Evolutionary conservation across 768 basidiomycete species (phyloP).

Genomic region (Psilocybe subaeruginosa): DNA sequence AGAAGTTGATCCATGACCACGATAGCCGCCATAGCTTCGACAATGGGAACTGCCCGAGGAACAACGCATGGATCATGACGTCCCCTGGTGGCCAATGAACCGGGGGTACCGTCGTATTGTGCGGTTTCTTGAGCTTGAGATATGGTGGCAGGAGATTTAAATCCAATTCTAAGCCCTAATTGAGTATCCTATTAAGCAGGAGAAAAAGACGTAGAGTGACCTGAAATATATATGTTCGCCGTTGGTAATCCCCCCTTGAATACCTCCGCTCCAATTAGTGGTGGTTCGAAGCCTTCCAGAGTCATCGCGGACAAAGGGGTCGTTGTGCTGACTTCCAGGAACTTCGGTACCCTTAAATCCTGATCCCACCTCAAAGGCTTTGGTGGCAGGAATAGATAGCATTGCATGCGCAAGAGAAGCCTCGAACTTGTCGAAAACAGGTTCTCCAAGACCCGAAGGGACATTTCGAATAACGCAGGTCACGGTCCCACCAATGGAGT

Average conservation of each 20-base stretch:
- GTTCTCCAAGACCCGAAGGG: conserved; percentile 93
- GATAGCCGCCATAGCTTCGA: conserved; percentile 96
- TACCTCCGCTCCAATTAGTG: conserved; percentile 96
- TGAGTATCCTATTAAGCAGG: conserved; percentile 1
- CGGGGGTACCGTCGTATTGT: conserved; percentile 90
- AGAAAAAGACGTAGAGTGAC: conserved; percentile 41
- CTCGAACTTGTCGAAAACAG: conserved; percentile 98
- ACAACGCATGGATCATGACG: conserved; percentile 98
- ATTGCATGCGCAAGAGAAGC: conserved; percentile 96
- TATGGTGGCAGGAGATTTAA: conserved; percentile 99
- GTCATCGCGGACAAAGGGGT: conserved; percentile 68
- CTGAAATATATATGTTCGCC: conserved; percentile 98
- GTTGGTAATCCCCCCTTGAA: conserved; percentile 98
- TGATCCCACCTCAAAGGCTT: conserved; percentile 96
- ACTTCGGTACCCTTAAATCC: conserved; percentile 96
- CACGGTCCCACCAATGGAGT: conserved; percentile 98
- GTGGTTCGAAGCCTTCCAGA: conserved; percentile 79
- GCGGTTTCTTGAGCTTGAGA: conserved; percentile 89
- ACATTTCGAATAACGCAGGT: conserved; percentile 94
- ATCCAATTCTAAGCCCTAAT: conserved; percentile 68
- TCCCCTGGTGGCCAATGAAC: conserved; percentile 87
- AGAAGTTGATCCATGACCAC: conserved; percentile 95
- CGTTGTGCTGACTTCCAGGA: conserved; percentile 93
- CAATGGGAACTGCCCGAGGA: conserved; percentile 95
- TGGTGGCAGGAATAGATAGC: conserved; percentile 98